Base-by-base conservation (phyloP, 805 yeast species). In the Saccharomycopsis amapae region DNA sequence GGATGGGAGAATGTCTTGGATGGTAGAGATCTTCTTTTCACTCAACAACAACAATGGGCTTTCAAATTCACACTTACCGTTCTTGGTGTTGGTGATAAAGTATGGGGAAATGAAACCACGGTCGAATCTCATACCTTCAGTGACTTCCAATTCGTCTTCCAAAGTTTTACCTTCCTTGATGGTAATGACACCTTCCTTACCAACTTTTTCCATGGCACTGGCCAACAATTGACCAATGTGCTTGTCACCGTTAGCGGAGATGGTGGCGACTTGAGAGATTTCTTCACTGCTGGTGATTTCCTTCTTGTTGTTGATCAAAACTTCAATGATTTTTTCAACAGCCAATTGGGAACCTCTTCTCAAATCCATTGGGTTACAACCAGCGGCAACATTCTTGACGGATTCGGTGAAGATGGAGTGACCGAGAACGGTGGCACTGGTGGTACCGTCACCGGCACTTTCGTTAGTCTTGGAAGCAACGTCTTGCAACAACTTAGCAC, bases 131-230 rank as follows among this genome's bases (percentile, higher is more conserved):
- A 90, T 87, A 70, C 98, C 98, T 72, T 90, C 97, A 53, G 89
- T 93, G 51, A 90, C 94, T 69, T 89, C 97, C 58, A 90, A 78
- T 67, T 87, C 95, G 65, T 90, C 98, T 65, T 85, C 96, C 58
- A 90, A 73, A 57, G 97, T 93, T 75, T 87, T 89, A 58, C 97
- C 97, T 68, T 87, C 96, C 73, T 83, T 90, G 60, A 90, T 93
- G 56, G 97, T 90, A 66, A 90, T 89, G 53, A 90, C 97, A 74
- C 98, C 98, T 67, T 90, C 97, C 70, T 90, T 88, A 58, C 98
- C 98, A 51, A 90, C 98, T 67, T 89, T 89, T 70, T 88, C 97
- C 94, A 90, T 90, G 55, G 98, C 97, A 45, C 82, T 77, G 44
- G 97, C 96, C 62, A 90, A 75, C 57, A 93, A 72, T 62, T 76